phyloP scores from a whole-genome alignment of 2,329 filamentous ascomycete genomes.

The Exophiala xenobiotica region DNA sequence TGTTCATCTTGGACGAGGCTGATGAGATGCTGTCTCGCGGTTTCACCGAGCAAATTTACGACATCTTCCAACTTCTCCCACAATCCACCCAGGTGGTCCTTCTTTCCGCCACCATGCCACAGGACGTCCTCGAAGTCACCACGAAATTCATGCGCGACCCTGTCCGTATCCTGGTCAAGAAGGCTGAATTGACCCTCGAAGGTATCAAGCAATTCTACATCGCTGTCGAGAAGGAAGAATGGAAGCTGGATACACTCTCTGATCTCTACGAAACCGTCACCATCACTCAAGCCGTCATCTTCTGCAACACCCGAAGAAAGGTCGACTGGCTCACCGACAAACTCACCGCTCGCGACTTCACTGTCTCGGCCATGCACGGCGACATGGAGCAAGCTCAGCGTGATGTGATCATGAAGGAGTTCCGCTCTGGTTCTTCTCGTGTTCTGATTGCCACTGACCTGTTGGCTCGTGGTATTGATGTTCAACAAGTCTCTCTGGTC shows the following conservation, averaged over 20 bases:
- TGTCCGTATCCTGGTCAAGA: constrained; percentile 98
- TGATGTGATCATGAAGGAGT: constrained; percentile 99
- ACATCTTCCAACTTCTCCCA: constrained; percentile 98
- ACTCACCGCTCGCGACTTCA: constrained; percentile 97
- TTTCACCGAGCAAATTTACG: constrained; percentile 99
- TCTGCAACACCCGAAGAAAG: constrained; percentile 99
- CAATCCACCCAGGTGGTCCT: constrained; percentile 98
- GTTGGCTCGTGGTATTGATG: constrained; percentile 98
- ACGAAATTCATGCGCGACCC: constrained; percentile 99
- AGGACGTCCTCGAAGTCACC: constrained; percentile 98
- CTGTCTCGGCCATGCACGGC: constrained; percentile 99
- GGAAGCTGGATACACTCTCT: constrained; percentile 98
- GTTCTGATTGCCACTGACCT: constrained; percentile 98
- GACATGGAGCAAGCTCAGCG: constrained; percentile 98
- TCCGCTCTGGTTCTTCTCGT: constrained; percentile 97
- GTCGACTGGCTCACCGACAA: constrained; percentile 99
- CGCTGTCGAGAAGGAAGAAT: constrained; percentile 99
- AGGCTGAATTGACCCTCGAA: constrained; percentile 98
- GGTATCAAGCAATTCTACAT: constrained; percentile 99
- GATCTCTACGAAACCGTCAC: constrained; percentile 99
- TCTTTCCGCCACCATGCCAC: constrained; percentile 96
- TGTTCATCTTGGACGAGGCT: constrained; percentile 99
- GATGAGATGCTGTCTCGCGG: constrained; percentile 99
- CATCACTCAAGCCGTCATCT: constrained; percentile 99
- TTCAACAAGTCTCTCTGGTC: constrained; percentile 98